phyloP scores from a whole-genome alignment of 164 flowering plant species.

The Piper longum region DNA sequence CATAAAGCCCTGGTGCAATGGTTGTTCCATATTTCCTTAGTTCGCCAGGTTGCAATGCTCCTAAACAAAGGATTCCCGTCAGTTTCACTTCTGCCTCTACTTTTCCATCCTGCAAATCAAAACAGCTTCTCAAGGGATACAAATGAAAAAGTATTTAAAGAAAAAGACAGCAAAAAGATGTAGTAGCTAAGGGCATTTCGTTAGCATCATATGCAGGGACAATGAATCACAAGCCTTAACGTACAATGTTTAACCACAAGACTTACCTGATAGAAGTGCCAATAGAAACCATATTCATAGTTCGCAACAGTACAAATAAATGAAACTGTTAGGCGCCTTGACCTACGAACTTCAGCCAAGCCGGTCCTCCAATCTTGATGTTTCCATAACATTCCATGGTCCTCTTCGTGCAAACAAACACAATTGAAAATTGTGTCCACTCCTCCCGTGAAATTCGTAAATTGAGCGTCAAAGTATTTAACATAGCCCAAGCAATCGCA shows the following conservation, averaged over 20 bases:
- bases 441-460: constrained; percentile 13
- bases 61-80: constrained; percentile 79
- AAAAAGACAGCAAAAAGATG: no score
- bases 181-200: no score
- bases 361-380: constrained; percentile 86
- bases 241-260: no score
- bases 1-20: no score
- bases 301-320: no score
- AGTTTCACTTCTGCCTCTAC: constrained; percentile 89
- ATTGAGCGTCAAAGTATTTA: constrained; percentile 18
- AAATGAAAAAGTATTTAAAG: background rate
- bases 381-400: constrained; percentile 84
- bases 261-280: constrained; percentile 87
- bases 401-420: constrained; percentile 90
- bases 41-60: constrained; percentile 77
- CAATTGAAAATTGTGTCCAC: constrained; percentile 89
- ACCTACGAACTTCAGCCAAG: no score
- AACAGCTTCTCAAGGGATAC: background rate
- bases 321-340: no score
- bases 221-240: no score
- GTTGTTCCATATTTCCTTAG: constrained; percentile 43
- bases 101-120: constrained; percentile 55
- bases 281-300: constrained; percentile 4
- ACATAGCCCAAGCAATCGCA: constrained; percentile 86
- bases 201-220: no score